A percentile compares a stretch with the other conserved stretches of the same genome.
Evolutionary conservation across 177 flowering plant genomes (phyloP).

Genomic region (Vitis hybrid): DNA sequence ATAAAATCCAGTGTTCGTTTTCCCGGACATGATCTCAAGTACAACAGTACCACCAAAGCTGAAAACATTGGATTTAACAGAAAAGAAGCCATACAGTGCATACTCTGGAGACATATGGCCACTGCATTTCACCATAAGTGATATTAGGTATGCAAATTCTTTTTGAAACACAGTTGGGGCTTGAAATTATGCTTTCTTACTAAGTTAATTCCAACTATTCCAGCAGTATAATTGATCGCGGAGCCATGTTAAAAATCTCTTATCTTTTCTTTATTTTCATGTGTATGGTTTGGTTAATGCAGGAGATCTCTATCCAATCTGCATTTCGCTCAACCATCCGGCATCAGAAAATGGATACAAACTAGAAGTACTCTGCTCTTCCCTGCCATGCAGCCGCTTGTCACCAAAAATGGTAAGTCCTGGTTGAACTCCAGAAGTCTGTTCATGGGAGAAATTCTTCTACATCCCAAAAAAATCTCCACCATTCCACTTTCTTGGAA

Average conservation of each 20-base stretch:
- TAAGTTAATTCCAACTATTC: constrained; percentile 28
- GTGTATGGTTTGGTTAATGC: too few relatives aligned
- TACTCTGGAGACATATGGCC: constrained; percentile 51
- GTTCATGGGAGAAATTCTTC: background rate
- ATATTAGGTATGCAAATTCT: too few relatives aligned
- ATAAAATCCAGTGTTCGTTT: constrained; percentile 33
- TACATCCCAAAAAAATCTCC: background rate
- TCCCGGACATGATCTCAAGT: constrained; percentile 37
- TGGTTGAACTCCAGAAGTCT: background rate
- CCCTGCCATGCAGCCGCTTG: too few relatives aligned
- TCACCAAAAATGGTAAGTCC: background rate
- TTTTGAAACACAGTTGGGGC: too few relatives aligned
- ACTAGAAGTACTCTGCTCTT: too few relatives aligned
- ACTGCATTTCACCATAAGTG: constrained; percentile 17
- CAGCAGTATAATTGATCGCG: too few relatives aligned
- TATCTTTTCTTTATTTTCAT: too few relatives aligned
- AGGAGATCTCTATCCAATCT: constrained; percentile 6
- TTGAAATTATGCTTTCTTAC: constrained; percentile 17
- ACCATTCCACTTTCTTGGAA: background rate
- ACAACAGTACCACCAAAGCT: constrained; percentile 39
- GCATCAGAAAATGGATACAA: background rate
- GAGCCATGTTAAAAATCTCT: too few relatives aligned
- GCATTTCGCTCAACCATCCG: background rate
- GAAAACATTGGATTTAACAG: constrained; percentile 38
- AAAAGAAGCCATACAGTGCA: constrained; percentile 39